Evolutionary conservation across 331 rosid species (phyloP), one percentile per base, ranked within the genome.

Genomic region (Quercus tomentella): DNA sequence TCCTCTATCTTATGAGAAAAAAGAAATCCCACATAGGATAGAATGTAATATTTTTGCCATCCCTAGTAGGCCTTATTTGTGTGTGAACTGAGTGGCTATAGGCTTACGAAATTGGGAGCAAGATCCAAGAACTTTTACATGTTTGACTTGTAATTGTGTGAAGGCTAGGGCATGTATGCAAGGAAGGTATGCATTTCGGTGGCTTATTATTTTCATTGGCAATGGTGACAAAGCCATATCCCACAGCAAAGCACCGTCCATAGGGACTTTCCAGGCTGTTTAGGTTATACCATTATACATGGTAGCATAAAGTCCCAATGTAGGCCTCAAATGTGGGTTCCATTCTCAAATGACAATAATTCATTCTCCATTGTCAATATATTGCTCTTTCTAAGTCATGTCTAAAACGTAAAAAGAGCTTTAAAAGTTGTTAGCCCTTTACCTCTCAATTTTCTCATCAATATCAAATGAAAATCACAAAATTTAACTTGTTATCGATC

Each of bases 241-340:
- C 77, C 80, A 67, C 82, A 68, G 17, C 30, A 72, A 82, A 70
- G 78, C 54, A 55, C 81, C 83, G 77, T 80, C 87, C 83, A 65
- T 25, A 58, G 33, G n/a, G 26, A 55, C 80, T 86, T 86, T 86
- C 80, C 89, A 83, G 84, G 68, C 87, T 83, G 84, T 60, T 78
- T 80, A 0, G 5, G 26, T 37, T 7, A 37, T 37, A 7, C 45
- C 45, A 4, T 17, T 63, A 26, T 22, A 26, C 66, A 22, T 26
- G 31, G 54, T 49, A 74, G 17, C 75, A 69, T 41, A 77, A 52
- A 57, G 70, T 15, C 21, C 75, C 56, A 4, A 26, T 18, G 1
- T 72, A 55, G 1, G 41, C 52, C 54, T 76, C 77, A 23, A 3
- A 74, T 21, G 28, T 66, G 77, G 82, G 73, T 77, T 77, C 88